These are phyloP conservation scores for Lactarius vividus DNA, from an alignment of 768 basidiomycete species.

Conservation along the genomic window DNA sequence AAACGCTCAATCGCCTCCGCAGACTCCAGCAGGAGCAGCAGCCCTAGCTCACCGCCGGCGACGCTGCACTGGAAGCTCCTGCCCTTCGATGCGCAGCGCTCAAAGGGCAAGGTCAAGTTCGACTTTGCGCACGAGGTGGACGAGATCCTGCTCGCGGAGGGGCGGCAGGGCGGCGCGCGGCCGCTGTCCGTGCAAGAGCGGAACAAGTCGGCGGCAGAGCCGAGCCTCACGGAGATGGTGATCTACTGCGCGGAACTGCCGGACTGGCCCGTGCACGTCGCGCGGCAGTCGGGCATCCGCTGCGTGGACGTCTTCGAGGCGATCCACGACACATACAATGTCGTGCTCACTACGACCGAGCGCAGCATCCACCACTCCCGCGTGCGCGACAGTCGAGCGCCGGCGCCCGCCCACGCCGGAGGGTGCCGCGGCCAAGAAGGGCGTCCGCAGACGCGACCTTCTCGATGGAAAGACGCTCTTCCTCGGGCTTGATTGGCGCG, in stretches of 20 bases:
- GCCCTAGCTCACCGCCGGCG: conserved; percentile 36
- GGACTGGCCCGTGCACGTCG: conserved; percentile 43
- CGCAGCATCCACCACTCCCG: conserved; percentile 31
- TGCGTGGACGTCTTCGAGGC: conserved; percentile 59
- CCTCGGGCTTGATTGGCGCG: conserved; percentile 40
- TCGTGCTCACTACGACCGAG: conserved; percentile 47
- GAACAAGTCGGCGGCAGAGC: conserved; percentile 44
- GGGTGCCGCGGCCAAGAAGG: conserved; percentile 33
- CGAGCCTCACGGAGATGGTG: conserved; percentile 46
- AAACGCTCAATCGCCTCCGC: conserved; percentile 1
- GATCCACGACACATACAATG: conserved; percentile 50
- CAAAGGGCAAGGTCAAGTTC: conserved; percentile 44
- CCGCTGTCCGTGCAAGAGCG: conserved; percentile 40
- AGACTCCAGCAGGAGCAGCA: conserved; percentile 14
- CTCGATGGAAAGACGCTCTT: conserved; percentile 53
- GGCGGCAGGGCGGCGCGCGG: conserved; percentile 30
- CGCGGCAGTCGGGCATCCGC: conserved; percentile 43
- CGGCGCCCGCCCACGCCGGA: conserved; percentile 39
- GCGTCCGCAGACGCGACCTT: conserved; percentile 56
- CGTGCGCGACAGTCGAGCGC: conserved; percentile 36
- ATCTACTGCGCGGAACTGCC: conserved; percentile 45
- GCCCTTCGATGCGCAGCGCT: conserved; percentile 37
- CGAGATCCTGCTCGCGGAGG: conserved; percentile 31
- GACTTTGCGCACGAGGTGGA: conserved; percentile 42
- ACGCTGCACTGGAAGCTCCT: conserved; percentile 50